Evolutionary conservation across 768 basidiomycete species (phyloP).

Genomic region (Rhizopogon sp.): DNA sequence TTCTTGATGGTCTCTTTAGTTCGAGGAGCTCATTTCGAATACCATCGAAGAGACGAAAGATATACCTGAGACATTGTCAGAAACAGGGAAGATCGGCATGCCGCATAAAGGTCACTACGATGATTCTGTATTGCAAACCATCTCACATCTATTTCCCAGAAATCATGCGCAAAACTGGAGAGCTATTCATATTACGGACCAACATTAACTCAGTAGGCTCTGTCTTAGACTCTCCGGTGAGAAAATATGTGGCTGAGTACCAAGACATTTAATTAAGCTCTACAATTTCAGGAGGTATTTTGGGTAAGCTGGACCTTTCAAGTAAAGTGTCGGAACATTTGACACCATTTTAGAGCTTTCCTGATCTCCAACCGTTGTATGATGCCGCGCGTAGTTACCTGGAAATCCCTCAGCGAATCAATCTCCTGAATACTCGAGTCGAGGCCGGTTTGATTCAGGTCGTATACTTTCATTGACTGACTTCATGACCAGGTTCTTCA

Average conservation of each 20-base stretch:
- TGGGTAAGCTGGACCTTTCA: slow-evolving; percentile 55
- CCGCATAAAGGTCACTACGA: slow-evolving; percentile 62
- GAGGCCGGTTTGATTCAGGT: slow-evolving; percentile 48
- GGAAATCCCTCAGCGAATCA: slow-evolving; percentile 91
- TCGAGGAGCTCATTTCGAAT: slow-evolving; percentile 86
- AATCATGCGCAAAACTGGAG: slow-evolving; percentile 97
- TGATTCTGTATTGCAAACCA: not conserved
- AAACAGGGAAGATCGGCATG: slow-evolving; percentile 93
- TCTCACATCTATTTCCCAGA: slow-evolving; percentile 38
- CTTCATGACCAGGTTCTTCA: slow-evolving; percentile 66
- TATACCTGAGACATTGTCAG: slow-evolving; percentile 88
- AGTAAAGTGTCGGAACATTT: slow-evolving; percentile 8
- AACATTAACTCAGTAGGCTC: slow-evolving; percentile 96
- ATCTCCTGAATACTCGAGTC: slow-evolving; percentile 88
- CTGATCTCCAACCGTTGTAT: slow-evolving; percentile 92
- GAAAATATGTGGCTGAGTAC: slow-evolving; percentile 23
- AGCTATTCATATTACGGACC: slow-evolving; percentile 87
- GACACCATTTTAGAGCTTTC: slow-evolving; percentile 63
- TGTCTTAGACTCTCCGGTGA: slow-evolving; percentile 90
- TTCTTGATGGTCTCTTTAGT: slow-evolving; percentile 36
- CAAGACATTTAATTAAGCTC: slow-evolving; percentile 1
- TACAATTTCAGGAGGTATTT: slow-evolving; percentile 70
- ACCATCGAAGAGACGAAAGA: slow-evolving; percentile 97
- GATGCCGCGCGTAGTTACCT: slow-evolving; percentile 91
- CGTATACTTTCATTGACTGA: not conserved